These are phyloP conservation scores for Acrocalymma vagum DNA, from an alignment of 2,329 filamentous ascomycete genomes.

Conservation along the genomic window DNA sequence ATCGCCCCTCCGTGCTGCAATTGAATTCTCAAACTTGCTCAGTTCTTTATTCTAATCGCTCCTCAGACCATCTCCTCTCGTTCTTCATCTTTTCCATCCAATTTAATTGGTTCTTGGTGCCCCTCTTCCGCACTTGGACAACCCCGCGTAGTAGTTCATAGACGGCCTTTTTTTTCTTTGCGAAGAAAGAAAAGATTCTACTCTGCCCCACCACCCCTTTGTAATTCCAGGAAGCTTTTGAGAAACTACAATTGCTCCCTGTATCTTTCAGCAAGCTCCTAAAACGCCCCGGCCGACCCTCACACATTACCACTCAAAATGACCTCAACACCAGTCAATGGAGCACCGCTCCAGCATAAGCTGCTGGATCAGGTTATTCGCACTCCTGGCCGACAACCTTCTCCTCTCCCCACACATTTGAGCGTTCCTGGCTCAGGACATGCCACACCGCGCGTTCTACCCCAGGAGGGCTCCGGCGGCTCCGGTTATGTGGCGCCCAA, in stretches of 20 bases:
- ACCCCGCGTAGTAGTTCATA: too few species aligned
- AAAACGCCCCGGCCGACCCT: neutral
- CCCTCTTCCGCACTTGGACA: slow-evolving; percentile 13
- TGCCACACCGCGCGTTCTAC: slow-evolving; percentile 73
- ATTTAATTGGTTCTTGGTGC: slow-evolving; percentile 11
- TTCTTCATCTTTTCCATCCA: too few species aligned
- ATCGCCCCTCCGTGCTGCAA: neutral
- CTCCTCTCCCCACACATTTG: slow-evolving; percentile 88
- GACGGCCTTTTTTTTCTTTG: too few species aligned
- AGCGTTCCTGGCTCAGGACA: slow-evolving; percentile 68
- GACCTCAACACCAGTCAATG: slow-evolving; percentile 44
- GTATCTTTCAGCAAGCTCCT: too few species aligned
- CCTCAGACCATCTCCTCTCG: slow-evolving; percentile 12
- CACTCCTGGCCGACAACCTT: slow-evolving; percentile 72
- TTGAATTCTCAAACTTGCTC: slow-evolving; percentile 4
- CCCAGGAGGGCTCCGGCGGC: slow-evolving; percentile 78
- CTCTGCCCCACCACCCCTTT: slow-evolving; percentile 1
- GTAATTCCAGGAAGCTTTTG: too few species aligned
- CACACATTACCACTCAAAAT: slow-evolving; percentile 28
- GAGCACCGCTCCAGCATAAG: slow-evolving; percentile 58
- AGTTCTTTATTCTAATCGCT: too few species aligned
- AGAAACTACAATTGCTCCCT: too few species aligned
- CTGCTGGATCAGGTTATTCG: slow-evolving; percentile 64
- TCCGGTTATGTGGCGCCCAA: slow-evolving; percentile 94
- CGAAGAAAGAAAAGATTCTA: too few species aligned